A percentile compares a stretch with the other conserved stretches of the same genome.
Evolutionary conservation across 768 basidiomycete species (phyloP).

Genomic region (Lentinula sp.): DNA sequence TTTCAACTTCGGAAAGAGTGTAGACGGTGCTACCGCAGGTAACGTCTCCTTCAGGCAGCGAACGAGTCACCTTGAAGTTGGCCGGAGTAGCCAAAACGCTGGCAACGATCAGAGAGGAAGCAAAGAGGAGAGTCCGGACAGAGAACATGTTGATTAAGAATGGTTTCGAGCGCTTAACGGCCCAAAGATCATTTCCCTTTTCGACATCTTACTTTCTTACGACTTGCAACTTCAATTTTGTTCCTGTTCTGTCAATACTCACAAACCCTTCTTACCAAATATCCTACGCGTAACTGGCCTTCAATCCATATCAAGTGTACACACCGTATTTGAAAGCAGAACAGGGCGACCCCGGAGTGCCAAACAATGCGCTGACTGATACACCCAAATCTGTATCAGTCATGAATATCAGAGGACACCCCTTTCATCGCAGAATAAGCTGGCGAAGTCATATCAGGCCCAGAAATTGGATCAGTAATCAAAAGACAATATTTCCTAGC

Average conservation of each 20-base stretch:
- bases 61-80: conserved; percentile 1
- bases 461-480: not conserved
- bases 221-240: too few relatives aligned
- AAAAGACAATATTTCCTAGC: not conserved
- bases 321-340: not conserved
- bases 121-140: not conserved
- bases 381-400: not conserved
- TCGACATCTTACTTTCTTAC: too few relatives aligned
- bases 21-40: conserved; percentile 15
- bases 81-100: not conserved
- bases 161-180: too few relatives aligned
- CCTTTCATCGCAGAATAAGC: not conserved
- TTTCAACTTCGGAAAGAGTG: conserved; percentile 12
- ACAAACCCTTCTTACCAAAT: not conserved
- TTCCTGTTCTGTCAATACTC: too few relatives aligned
- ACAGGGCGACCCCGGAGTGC: not conserved
- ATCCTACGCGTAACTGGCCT: too few relatives aligned
- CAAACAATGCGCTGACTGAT: not conserved
- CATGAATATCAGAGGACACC: not conserved
- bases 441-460: not conserved
- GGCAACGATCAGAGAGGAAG: not conserved
- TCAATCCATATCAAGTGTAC: too few relatives aligned
- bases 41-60: conserved; percentile 15
- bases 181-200: too few relatives aligned
- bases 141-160: not conserved